Base-by-base conservation (phyloP, 2,329 filamentous ascomycete species). In the Chaetoscypha palmicola region DNA sequence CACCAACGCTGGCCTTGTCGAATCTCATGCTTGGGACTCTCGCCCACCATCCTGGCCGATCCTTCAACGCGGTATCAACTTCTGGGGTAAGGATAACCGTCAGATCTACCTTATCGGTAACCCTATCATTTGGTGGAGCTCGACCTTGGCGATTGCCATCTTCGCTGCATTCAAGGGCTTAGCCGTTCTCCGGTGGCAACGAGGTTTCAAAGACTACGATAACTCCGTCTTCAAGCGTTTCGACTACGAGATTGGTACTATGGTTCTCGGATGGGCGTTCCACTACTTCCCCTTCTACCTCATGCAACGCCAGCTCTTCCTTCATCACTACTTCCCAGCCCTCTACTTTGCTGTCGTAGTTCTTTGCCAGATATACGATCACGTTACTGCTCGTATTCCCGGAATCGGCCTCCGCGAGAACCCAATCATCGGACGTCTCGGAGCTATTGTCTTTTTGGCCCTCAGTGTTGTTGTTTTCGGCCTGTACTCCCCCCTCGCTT, bases 281-380 rank as follows among this genome's bases (percentile, higher is more conserved):
- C 92, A 98, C 68, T 98, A 96, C 72, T 97, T 98, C 73, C 92
- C 92, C 9, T 98, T 98, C 72, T 98, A 81, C 71, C 77, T 98
- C 46, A 97, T 98, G 92, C 81, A 92, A 63, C 89, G 92, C 57
- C 92, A 98, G 68, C 81, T 98, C 26, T 98, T 98, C 76, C 73
- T 98, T 50, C 92, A 98, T 66, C 92, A 98, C 69, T 98, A 98
- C 67, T 92, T 98, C 67, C 92, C 92, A 0, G 92, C 92, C 2
- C 77, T 98, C 11, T 94, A 95, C 70, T 98, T 98, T 63, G 89
- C 86, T 50, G 81, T 98, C 58, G 82, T 97, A 54, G 81, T 86
- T 7, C 75, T 96, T 45, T 92, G 83, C 65, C 91, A 97, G 66
- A 76, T 86, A 38, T 91, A 88, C 66, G 92, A 98, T 67, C 96